Base-by-base conservation (phyloP, 73 alveolate species). In the Paramecium octaurelia region DNA sequence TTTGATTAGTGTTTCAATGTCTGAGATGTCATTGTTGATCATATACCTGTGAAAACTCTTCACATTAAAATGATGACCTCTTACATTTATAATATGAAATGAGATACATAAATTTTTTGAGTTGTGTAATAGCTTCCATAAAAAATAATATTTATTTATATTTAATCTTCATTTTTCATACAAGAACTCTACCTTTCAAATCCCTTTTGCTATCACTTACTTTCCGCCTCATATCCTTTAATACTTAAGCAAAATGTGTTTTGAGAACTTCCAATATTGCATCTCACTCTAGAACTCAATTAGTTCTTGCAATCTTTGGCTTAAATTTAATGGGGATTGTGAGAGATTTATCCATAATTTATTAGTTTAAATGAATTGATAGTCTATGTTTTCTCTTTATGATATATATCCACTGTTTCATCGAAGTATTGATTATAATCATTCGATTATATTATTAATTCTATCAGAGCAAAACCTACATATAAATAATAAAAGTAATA, bases 1-100 rank as follows among this genome's bases (percentile, higher is more conserved):
- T 80, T 43, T 42, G 6, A 80, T 80, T 14, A 80, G 46, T 2
- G 70, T 44, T 24, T 80, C 58, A 31, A 80, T 21, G 7, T 80
- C 91, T 23, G 64, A 23, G 48, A 42, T 43, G 34, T 80, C 91
- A 80, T 80, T 80, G 29, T 80, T 11, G n/a, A 80, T 80, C 91
- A 80, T 80, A 80, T 80, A 80, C 7, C 12, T 40, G 14, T 44
- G 43, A 48, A 80, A 80, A 14, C 27, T 80, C 57, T 24, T 48
- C 6, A 80, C 75, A 48, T 80, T 80, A 48, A 80, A 80, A 42
- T 80, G 70, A 80, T 80, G 76, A n/a, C 91, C 91, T 20, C 91
- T 80, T 35, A 5, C n/a, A 68, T 29, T 73, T 20, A 16, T 12
- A 73, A 16, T 73, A 73, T 14, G 35, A 29, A 23, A 40, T 31